Conservation (phyloP, 768 basidiomycete genomes). For the Gelatoporia subvermispora region DNA sequence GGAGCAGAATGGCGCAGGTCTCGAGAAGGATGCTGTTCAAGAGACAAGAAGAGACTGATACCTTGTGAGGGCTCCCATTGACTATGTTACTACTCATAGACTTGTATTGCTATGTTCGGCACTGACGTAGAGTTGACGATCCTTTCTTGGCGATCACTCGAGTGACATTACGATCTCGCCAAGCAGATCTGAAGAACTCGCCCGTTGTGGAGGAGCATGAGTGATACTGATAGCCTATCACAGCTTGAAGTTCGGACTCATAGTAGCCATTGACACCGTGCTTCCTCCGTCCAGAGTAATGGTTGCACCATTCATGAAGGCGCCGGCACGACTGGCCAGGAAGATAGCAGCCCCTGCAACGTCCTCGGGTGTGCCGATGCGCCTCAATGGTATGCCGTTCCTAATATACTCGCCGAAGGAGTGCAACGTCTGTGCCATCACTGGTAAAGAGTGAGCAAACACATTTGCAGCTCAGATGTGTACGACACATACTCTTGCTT, state of each 20-base stretch:
- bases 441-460: conserved; percentile 22
- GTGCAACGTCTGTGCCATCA: conserved; percentile 52
- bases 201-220: no score
- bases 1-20: neutral
- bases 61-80: no score
- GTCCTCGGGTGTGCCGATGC: conserved; percentile 62
- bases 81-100: no score
- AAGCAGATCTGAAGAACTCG: no score
- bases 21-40: no score
- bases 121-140: no score
- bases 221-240: conserved; percentile 17
- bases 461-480: neutral
- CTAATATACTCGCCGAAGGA: conserved; percentile 39
- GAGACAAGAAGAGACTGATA: no score
- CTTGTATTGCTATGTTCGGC: no score
- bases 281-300: conserved; percentile 59
- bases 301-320: conserved; percentile 61
- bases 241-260: conserved; percentile 25
- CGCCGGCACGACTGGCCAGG: conserved; percentile 54
- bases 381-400: conserved; percentile 39
- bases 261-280: conserved; percentile 33
- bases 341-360: conserved; percentile 60
- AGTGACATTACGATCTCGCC: no score
- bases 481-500: conserved; percentile 26
- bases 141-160: no score